Evolutionary conservation across 2,329 filamentous ascomycete species (phyloP), one percentile per base, ranked within the genome.

Genomic region (Aspergillus proliferans): DNA sequence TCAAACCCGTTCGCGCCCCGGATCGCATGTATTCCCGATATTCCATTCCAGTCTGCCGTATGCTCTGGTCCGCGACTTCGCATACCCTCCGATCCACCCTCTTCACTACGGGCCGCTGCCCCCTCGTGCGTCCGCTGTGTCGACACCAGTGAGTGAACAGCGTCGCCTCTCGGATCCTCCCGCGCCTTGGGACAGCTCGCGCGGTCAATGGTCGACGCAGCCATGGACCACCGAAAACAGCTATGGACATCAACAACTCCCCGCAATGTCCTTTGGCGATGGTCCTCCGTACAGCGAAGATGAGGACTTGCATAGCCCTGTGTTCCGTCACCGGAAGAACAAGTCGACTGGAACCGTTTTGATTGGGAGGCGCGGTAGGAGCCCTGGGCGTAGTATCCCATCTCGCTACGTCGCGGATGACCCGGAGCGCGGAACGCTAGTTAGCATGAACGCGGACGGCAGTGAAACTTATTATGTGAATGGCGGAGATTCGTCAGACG

Each of bases 211-310:
- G 76, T 77, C 77, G 22, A 73, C 76, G 5, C 76, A 73, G 14
- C 70, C 75, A 5, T 78, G 69, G 64, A 63, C 62, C 40, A 63
- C 48, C 56, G 77, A 61, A 70, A 79, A 58, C 68, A 71, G 77
- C 30, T 78, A 81, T 53, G 79, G 76, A 56, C 84, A 79, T 47
- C 82, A 87, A 57, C 86, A 91, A 61, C 76, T 94, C 14, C 85
- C 88, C 8, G 86, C 87, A 18, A 90, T 93, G 64, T 82, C 88
- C 44, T 92, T 93, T 60, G 87, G 83, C 3, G 89, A 93, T 64
- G 91, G 91, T 0, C 91, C 91, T 19, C 92, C 91, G 2, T 97
- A 90, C 74, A 95, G 89, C 68, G 91, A 96, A 71, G 91, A 97
- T 62, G 90, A 97, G 60, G 93, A 97, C 68, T 78, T 96, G 40